A percentile compares a stretch with the other conserved stretches of the same genome.
These are phyloP conservation scores for Sugiyamaella lignohabitans DNA, from an alignment of 805 yeast genomes.

Conservation along the genomic window DNA sequence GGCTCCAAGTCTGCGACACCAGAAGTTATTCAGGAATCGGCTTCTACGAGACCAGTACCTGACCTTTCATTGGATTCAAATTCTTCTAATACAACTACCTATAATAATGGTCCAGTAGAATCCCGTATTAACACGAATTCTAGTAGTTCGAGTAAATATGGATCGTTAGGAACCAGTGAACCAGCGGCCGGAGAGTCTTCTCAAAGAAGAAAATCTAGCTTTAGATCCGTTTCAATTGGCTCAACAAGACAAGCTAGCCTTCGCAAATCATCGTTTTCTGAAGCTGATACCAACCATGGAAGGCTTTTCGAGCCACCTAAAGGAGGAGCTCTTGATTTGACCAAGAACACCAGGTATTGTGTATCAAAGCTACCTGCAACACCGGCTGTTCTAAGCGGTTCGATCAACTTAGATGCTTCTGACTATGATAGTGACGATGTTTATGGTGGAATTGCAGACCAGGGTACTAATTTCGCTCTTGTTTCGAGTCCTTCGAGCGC, in stretches of 20 bases:
- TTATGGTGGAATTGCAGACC: conserved; percentile 42
- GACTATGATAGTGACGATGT: conserved; percentile 10
- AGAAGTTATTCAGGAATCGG: neutral
- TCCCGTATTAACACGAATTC: neutral
- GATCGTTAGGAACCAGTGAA: neutral
- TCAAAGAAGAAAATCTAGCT: neutral
- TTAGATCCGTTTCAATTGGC: neutral
- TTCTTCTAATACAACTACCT: neutral
- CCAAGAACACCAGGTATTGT: conserved; percentile 52
- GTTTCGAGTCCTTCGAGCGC: conserved; percentile 45
- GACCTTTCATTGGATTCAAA: neutral
- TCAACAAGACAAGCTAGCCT: neutral
- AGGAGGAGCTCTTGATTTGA: conserved; percentile 41
- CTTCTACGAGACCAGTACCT: no score
- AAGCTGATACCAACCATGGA: conserved; percentile 3
- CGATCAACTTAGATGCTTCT: conserved; percentile 19
- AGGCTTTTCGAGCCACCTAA: conserved; percentile 2
- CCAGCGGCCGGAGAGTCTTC: no score
- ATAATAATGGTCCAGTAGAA: neutral
- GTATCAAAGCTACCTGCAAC: conserved; percentile 50
- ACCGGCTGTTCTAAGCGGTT: conserved; percentile 38
- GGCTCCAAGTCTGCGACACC: neutral
- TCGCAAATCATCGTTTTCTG: neutral
- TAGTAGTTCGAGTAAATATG: neutral
- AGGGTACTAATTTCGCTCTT: conserved; percentile 43